Evolutionary conservation across 2,329 filamentous ascomycete species (phyloP).

Genomic region (Camillea tinctor): DNA sequence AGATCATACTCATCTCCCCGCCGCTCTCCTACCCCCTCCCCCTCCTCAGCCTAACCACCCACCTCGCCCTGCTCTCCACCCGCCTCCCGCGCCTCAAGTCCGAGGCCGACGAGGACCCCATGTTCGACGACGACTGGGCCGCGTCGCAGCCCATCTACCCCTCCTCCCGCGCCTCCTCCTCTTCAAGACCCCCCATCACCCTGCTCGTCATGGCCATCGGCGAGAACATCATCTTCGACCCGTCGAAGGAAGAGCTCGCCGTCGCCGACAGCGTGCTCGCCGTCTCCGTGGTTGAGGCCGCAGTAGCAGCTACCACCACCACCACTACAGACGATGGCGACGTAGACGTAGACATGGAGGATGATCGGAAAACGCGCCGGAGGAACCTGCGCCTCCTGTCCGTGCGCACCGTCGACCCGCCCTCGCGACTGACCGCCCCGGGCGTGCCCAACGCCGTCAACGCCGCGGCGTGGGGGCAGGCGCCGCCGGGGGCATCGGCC

Average conservation of each 20-base stretch:
- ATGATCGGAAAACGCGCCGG: conserved; percentile 25
- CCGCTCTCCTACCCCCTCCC: conserved; percentile 91
- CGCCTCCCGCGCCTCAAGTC: conserved; percentile 82
- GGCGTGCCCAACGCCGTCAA: conserved; percentile 66
- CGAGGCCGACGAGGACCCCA: conserved; percentile 89
- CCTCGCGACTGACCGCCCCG: conserved; percentile 69
- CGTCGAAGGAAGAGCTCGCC: conserved; percentile 84
- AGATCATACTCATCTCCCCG: conserved; percentile 92
- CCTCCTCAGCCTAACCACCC: conserved; percentile 86
- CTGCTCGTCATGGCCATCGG: conserved; percentile 85
- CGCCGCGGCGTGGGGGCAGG: conserved; percentile 46
- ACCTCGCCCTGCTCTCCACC: conserved; percentile 87
- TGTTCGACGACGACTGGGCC: conserved; percentile 98
- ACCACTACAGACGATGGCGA: conserved; percentile 37
- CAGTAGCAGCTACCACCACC: background rate
- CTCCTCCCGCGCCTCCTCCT: conserved; percentile 30
- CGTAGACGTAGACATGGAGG: conserved; percentile 27
- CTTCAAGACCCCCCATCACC: conserved; percentile 74
- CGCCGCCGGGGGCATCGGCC: conserved; percentile 30
- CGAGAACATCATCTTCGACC: conserved; percentile 91
- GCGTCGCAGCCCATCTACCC: conserved; percentile 76
- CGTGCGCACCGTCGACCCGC: conserved; percentile 72
- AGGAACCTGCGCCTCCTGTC: conserved; percentile 60
- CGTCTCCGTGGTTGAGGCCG: conserved; percentile 66
- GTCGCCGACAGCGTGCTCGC: conserved; percentile 89